Percentiles rank a stretch among this genome's conserved stretches.
Evolutionary conservation across 768 basidiomycete species (phyloP).

Genomic region (Leccinum ochraceum): DNA sequence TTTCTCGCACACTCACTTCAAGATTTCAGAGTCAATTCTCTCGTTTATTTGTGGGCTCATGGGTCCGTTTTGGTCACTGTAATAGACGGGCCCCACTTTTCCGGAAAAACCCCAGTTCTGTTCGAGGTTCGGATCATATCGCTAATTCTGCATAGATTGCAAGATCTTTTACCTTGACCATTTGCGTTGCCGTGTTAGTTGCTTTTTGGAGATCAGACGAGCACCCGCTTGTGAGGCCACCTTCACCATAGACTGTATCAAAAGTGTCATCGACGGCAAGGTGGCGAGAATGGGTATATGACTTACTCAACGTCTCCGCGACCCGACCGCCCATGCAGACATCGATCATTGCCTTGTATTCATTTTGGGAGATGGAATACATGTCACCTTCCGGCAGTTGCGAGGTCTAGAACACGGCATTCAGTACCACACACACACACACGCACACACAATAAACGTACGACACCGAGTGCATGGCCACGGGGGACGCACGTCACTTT

Average conservation of each 20-base stretch:
- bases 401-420: conserved; percentile 51
- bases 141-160: background rate
- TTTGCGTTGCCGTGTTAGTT: conserved; percentile 73
- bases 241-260: conserved; percentile 74
- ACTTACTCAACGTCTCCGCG: conserved; percentile 85
- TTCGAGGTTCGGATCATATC: conserved; percentile 1
- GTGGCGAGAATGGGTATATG: background rate
- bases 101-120: conserved; percentile 79
- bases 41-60: conserved; percentile 77
- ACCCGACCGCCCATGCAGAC: conserved; percentile 94
- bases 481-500: conserved; percentile 98
- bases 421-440: conserved; percentile 4
- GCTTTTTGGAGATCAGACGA: conserved; percentile 85
- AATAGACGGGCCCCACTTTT: conserved; percentile 81
- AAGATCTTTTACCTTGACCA: conserved; percentile 75
- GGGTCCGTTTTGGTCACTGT: conserved; percentile 67
- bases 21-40: conserved; percentile 87
- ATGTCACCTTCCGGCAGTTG: conserved; percentile 78
- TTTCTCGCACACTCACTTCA: conserved; percentile 52
- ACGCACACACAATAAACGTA: conserved; percentile 39
- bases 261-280: conserved; percentile 8
- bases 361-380: conserved; percentile 65
- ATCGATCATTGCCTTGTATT: conserved; percentile 83
- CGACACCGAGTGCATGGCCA: conserved; percentile 88
- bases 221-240: conserved; percentile 90